Percentiles rank a stretch among this genome's conserved stretches.
Evolutionary conservation across 2,329 filamentous ascomycete species (phyloP).

Genomic region (Phaeosphaeriaceae sp.): DNA sequence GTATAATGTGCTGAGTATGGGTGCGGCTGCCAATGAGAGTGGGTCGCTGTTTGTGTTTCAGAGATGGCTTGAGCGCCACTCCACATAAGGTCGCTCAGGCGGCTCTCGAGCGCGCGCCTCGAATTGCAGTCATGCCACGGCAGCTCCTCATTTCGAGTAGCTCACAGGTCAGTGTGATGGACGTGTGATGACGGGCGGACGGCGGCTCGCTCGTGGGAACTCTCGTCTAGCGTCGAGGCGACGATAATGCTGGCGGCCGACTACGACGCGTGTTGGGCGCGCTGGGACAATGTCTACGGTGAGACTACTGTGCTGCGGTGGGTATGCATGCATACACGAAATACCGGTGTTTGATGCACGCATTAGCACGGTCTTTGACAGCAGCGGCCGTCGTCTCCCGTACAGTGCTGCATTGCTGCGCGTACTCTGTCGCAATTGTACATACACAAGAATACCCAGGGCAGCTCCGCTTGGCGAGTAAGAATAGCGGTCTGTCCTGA

Average conservation of each 20-base stretch:
- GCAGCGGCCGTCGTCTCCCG: background rate
- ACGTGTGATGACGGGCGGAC: slow-evolving; percentile 21
- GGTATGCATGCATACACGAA: background rate
- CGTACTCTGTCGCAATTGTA: background rate
- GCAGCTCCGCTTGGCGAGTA: background rate
- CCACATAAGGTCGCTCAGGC: slow-evolving; percentile 17
- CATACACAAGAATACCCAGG: background rate
- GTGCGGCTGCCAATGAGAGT: slow-evolving; percentile 12
- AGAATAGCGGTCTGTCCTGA: slow-evolving; percentile 25
- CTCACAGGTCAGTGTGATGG: slow-evolving; percentile 19
- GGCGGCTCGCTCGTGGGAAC: slow-evolving; percentile 20
- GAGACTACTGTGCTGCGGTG: background rate
- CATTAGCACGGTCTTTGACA: background rate
- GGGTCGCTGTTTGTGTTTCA: slow-evolving; percentile 23
- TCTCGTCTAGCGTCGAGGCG: slow-evolving; percentile 1
- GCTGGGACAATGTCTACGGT: background rate
- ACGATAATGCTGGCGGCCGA: background rate
- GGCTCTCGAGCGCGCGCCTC: slow-evolving; percentile 32
- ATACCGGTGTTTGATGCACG: background rate
- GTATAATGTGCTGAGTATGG: slow-evolving; percentile 18
- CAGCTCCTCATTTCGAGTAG: slow-evolving; percentile 21
- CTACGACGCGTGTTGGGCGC: background rate
- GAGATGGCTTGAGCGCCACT: slow-evolving; percentile 9
- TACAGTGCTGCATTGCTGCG: background rate
- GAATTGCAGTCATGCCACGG: slow-evolving; percentile 22